Conservation (phyloP, 495 filamentous ascomycete species). For the Tuber calosporum region DNA sequence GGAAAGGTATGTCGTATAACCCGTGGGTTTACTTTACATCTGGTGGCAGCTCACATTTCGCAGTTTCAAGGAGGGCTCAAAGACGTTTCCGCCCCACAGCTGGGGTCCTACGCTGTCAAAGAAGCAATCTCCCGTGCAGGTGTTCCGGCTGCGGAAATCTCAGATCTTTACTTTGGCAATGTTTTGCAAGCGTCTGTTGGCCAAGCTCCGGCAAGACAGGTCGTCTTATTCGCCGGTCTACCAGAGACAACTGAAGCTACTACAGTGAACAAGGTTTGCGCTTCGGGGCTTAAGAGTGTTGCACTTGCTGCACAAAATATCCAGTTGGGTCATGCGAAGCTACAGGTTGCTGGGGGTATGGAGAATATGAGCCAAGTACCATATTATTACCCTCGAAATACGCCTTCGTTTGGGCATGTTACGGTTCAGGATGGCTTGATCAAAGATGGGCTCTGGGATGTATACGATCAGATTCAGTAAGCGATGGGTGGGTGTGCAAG, state of each 20-base stretch:
- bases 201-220: conserved; percentile 88
- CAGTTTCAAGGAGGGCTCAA: conserved; percentile 90
- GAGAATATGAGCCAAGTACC: conserved; percentile 95
- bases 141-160: conserved; percentile 67
- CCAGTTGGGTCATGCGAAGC: conserved; percentile 77
- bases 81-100: conserved; percentile 71
- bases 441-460: conserved; percentile 93
- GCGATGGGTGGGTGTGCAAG: neutral
- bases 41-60: neutral
- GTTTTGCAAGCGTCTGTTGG: conserved; percentile 79
- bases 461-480: conserved; percentile 81
- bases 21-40: neutral
- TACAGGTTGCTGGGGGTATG: conserved; percentile 88
- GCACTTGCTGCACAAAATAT: conserved; percentile 87
- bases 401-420: conserved; percentile 75
- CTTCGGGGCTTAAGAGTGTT: conserved; percentile 88
- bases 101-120: conserved; percentile 82
- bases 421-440: conserved; percentile 85
- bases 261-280: conserved; percentile 96
- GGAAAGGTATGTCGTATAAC: conserved; percentile 57
- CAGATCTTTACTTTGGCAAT: conserved; percentile 94
- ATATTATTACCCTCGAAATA: conserved; percentile 75
- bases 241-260: conserved; percentile 68
- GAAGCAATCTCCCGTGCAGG: conserved; percentile 76
- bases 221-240: conserved; percentile 78